phyloP scores from a whole-genome alignment of 495 filamentous ascomycete genomes.

The Penicillium paradoxum region DNA sequence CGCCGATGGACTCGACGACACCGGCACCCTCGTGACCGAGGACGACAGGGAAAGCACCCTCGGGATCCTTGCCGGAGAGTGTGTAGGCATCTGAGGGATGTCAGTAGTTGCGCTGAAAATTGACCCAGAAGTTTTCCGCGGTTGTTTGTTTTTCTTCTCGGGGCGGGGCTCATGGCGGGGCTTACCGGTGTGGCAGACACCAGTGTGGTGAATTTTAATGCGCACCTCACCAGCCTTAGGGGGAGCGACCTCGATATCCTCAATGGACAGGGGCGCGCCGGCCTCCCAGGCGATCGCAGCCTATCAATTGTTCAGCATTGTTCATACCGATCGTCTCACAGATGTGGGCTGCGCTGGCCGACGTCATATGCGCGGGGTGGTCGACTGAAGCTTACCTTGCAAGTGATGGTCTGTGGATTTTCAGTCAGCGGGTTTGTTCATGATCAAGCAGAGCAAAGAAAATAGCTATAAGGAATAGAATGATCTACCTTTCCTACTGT shows the following conservation, averaged over 20 bases:
- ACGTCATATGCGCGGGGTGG: slow-evolving; percentile 12
- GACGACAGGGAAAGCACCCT: slow-evolving; percentile 95
- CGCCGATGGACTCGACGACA: slow-evolving; percentile 93
- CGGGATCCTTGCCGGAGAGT: slow-evolving; percentile 94
- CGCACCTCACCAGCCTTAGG: slow-evolving; percentile 95
- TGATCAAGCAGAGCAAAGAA: neutral
- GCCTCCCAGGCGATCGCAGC: slow-evolving; percentile 96
- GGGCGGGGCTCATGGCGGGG: slow-evolving; percentile 12
- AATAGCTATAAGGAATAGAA: neutral
- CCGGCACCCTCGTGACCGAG: slow-evolving; percentile 96
- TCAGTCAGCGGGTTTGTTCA: slow-evolving; percentile 8
- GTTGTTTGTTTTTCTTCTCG: neutral
- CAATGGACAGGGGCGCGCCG: slow-evolving; percentile 78
- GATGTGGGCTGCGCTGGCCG: slow-evolving; percentile 6
- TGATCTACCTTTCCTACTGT: slow-evolving; percentile 54
- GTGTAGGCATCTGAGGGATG: slow-evolving; percentile 81
- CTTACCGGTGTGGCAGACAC: slow-evolving; percentile 95
- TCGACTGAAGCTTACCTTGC: slow-evolving; percentile 51
- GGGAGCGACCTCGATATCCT: slow-evolving; percentile 87
- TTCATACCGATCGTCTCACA: neutral
- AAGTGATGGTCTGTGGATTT: slow-evolving; percentile 62
- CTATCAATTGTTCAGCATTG: slow-evolving; percentile 37
- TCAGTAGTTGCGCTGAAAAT: neutral
- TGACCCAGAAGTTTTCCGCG: neutral
- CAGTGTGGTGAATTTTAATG: slow-evolving; percentile 93